Evolutionary conservation across 2,329 filamentous ascomycete species (phyloP).

Genomic region (Pseudogymnoascus sp.): DNA sequence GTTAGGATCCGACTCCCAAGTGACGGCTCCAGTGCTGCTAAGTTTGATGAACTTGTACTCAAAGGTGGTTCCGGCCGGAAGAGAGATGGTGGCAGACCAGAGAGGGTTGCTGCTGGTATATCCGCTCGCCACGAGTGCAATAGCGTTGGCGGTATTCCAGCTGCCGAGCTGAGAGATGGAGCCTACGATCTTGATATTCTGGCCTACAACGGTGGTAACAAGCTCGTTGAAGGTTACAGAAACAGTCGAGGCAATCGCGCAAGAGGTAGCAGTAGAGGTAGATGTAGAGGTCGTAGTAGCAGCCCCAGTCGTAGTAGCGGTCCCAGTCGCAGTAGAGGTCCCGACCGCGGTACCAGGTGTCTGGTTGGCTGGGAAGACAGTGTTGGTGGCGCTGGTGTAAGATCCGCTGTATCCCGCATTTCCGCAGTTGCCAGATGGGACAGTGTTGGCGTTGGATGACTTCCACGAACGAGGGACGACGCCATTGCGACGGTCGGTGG

Average conservation of each 20-base stretch:
- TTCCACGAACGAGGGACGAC: slow-evolving; percentile 52
- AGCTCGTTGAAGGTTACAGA: slow-evolving; percentile 42
- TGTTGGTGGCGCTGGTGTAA: slow-evolving; percentile 39
- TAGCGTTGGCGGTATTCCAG: slow-evolving; percentile 49
- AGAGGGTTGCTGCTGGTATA: slow-evolving; percentile 45
- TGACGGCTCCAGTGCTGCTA: not conserved
- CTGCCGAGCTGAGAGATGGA: slow-evolving; percentile 49
- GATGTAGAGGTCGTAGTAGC: too few relatives aligned
- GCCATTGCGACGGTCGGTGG: slow-evolving; percentile 47
- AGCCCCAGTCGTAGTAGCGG: not conserved
- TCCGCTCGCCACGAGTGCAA: slow-evolving; percentile 47
- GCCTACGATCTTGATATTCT: slow-evolving; percentile 59
- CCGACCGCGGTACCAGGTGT: too few relatives aligned
- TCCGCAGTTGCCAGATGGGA: not conserved
- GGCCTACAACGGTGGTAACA: slow-evolving; percentile 49
- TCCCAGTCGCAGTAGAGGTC: not conserved
- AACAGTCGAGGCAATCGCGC: too few relatives aligned
- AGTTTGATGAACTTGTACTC: not conserved
- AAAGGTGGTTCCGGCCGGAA: slow-evolving; percentile 18
- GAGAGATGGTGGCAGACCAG: slow-evolving; percentile 35
- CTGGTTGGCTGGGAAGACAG: slow-evolving; percentile 38
- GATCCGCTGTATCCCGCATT: slow-evolving; percentile 37
- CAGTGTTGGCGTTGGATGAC: slow-evolving; percentile 29
- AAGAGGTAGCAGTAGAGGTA: too few relatives aligned
- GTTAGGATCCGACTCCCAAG: not conserved